phyloP scores from a whole-genome alignment of 805 yeast species.

The Cephaloascus fragrans region DNA sequence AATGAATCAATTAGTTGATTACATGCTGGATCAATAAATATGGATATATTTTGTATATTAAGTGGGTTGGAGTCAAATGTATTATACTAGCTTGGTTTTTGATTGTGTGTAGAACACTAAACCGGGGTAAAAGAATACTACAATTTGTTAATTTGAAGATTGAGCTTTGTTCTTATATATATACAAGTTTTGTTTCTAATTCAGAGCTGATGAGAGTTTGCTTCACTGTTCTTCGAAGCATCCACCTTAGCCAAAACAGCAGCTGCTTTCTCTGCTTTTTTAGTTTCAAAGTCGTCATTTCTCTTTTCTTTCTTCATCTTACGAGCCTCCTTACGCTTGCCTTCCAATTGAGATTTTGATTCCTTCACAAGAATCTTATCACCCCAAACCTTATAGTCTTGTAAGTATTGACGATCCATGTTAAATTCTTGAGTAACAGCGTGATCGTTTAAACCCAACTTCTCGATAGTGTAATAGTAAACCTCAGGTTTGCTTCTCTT shows the following conservation, averaged over 20 bases:
- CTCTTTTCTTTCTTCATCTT: neutral
- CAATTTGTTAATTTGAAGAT: too few relatives aligned
- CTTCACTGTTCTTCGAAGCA: neutral
- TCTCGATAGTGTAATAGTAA: constrained; percentile 79
- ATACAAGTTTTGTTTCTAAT: too few relatives aligned
- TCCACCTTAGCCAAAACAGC: neutral
- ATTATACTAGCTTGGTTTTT: neutral
- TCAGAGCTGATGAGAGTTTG: too few relatives aligned
- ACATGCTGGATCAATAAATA: constrained; percentile 2
- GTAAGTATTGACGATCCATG: constrained; percentile 69
- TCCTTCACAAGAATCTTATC: constrained; percentile 56
- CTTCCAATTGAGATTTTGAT: neutral
- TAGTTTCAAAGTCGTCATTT: neutral
- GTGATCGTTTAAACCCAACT: constrained; percentile 79
- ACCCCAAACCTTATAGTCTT: constrained; percentile 71
- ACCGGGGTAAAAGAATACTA: too few relatives aligned
- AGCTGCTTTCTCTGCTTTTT: neutral
- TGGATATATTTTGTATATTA: neutral
- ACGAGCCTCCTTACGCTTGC: neutral
- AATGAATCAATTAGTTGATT: constrained; percentile 8
- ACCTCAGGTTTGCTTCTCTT: constrained; percentile 72
- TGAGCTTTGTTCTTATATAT: too few relatives aligned
- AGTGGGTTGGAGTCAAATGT: neutral
- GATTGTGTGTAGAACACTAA: neutral
- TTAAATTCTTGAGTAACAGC: constrained; percentile 72